A percentile compares a stretch with the other conserved stretches of the same genome.
phyloP scores from a whole-genome alignment of 2,329 filamentous ascomycete genomes.

The Penicillium digitatum region DNA sequence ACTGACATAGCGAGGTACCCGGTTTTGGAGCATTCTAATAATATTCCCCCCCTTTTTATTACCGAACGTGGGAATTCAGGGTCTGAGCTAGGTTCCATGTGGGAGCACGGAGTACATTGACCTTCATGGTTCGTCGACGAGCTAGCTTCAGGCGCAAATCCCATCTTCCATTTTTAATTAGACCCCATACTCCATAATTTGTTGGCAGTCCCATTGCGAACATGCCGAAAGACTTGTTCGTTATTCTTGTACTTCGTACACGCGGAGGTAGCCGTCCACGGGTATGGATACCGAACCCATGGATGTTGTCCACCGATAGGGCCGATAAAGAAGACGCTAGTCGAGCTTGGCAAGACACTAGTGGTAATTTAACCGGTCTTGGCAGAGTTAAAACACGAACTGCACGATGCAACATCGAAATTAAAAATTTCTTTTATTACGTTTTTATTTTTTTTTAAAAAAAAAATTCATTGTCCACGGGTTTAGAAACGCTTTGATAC shows the following conservation, averaged over 20 bases:
- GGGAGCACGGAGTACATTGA: neutral
- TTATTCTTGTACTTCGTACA: neutral
- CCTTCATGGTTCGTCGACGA: neutral
- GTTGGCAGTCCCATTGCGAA: neutral
- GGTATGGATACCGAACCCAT: neutral
- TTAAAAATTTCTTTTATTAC: neutral
- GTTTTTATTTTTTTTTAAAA: neutral
- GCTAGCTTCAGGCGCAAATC: slow-evolving; percentile 7
- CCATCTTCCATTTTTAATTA: neutral
- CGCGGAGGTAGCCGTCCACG: neutral
- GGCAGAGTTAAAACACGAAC: neutral
- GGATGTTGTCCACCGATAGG: slow-evolving; percentile 1
- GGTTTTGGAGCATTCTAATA: slow-evolving; percentile 9
- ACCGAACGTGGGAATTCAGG: neutral
- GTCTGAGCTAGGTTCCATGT: neutral
- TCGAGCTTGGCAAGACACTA: neutral
- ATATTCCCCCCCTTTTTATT: slow-evolving; percentile 13
- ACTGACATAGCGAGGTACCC: neutral
- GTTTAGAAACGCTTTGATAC: neutral
- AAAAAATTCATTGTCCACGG: too few species aligned
- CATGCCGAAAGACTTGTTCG: neutral
- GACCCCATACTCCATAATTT: neutral
- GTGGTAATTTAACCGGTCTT: neutral
- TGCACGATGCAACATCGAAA: neutral
- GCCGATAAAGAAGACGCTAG: slow-evolving; percentile 9